phyloP scores from a whole-genome alignment of 148 eudicot species.

The Chenopodium berlandieri region DNA sequence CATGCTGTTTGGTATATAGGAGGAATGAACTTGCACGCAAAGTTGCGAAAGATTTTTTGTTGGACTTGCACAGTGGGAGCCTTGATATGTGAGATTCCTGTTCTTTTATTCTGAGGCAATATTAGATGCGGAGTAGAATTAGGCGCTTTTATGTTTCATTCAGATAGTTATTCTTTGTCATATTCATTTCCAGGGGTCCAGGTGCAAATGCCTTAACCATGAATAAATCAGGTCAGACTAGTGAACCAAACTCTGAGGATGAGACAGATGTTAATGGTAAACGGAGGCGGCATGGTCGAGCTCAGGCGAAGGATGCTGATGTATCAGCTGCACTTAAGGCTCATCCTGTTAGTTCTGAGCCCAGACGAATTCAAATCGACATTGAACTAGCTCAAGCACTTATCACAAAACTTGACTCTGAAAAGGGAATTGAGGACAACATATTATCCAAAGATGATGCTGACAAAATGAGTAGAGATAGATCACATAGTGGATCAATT shows the following conservation, averaged over 20 bases:
- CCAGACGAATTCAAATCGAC: conserved; percentile 67
- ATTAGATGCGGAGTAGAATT: not conserved
- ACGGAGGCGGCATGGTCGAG: conserved; percentile 71
- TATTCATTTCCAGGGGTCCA: conserved; percentile 62
- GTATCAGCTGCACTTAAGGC: conserved; percentile 84
- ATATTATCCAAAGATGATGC: conserved; percentile 68
- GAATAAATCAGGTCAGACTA: conserved; percentile 67
- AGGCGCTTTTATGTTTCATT: not conserved
- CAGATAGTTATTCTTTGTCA: not conserved
- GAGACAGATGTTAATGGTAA: conserved; percentile 70
- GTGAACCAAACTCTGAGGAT: conserved; percentile 79
- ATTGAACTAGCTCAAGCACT: conserved; percentile 83
- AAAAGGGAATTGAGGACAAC: conserved; percentile 90
- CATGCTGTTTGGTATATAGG: conserved; percentile 37
- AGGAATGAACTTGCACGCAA: conserved; percentile 88
- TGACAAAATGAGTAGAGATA: conserved; percentile 70
- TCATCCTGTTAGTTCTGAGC: conserved; percentile 77
- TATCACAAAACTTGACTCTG: conserved; percentile 77
- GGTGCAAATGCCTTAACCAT: conserved; percentile 42
- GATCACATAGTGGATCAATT: conserved; percentile 71
- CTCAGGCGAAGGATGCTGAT: conserved; percentile 54
- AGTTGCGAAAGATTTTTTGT: conserved; percentile 79
- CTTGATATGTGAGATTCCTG: conserved; percentile 70
- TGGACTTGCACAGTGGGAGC: conserved; percentile 83
- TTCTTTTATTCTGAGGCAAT: not conserved